These are phyloP conservation scores for Pseudognaphalium luteoalbum DNA, from an alignment of 129 eudicot species.

Conservation along the genomic window DNA sequence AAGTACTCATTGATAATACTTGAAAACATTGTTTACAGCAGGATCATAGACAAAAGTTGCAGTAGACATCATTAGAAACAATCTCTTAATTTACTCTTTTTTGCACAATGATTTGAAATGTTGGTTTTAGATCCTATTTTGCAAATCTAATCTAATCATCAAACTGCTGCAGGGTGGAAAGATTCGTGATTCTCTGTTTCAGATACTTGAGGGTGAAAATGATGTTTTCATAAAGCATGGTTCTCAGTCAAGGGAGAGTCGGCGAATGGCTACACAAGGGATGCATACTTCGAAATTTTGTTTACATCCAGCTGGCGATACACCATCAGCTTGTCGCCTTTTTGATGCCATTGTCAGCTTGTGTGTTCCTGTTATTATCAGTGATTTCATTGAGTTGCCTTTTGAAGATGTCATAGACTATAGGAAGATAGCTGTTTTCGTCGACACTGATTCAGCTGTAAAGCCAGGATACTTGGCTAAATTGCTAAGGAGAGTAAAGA, in stretches of 20 bases:
- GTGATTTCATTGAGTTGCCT: slow-evolving; percentile 89
- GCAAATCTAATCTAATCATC: slow-evolving; percentile 10
- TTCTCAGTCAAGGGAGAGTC: slow-evolving; percentile 92
- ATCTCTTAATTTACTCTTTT: background rate
- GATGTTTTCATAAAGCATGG: slow-evolving; percentile 88
- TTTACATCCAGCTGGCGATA: slow-evolving; percentile 99
- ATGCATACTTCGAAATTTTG: slow-evolving; percentile 95
- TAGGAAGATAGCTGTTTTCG: slow-evolving; percentile 81
- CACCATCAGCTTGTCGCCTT: slow-evolving; percentile 96
- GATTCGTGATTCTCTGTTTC: slow-evolving; percentile 84
- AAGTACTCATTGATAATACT: background rate
- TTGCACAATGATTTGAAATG: background rate
- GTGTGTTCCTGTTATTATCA: slow-evolving; percentile 91
- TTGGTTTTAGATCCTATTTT: background rate
- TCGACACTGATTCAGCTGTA: slow-evolving; percentile 72
- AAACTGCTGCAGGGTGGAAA: slow-evolving; percentile 74
- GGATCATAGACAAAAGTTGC: background rate
- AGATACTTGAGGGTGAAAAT: slow-evolving; percentile 76
- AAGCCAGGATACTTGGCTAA: slow-evolving; percentile 70
- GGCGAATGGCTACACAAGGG: slow-evolving; percentile 90
- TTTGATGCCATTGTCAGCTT: slow-evolving; percentile 98
- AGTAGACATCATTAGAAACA: background rate
- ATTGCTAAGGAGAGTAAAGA: slow-evolving; percentile 52
- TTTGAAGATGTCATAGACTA: slow-evolving; percentile 97
- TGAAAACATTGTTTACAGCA: background rate